Conservation (phyloP, 2,329 filamentous ascomycete species). For the Xylariaceae sp. region DNA sequence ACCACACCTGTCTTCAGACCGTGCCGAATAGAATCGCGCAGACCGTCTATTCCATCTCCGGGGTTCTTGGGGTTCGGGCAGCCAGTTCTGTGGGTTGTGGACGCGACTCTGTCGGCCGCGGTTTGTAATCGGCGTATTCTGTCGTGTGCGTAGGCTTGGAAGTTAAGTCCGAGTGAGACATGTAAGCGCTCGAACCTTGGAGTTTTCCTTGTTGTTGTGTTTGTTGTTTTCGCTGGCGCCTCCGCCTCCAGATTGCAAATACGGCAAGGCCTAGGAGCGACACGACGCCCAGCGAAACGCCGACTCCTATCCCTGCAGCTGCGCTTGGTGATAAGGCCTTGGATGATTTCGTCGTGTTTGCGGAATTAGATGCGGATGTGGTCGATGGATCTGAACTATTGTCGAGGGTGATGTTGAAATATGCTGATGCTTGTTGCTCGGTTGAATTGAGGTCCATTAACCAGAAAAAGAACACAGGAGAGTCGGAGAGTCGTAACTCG, state of each 20-base stretch:
- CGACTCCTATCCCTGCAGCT: neutral
- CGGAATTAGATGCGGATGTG: neutral
- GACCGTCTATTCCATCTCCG: too few species aligned
- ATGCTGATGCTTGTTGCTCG: neutral
- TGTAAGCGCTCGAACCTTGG: neutral
- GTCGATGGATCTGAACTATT: neutral
- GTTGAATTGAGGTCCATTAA: neutral
- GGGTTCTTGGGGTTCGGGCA: too few species aligned
- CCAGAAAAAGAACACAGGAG: constrained; percentile 12
- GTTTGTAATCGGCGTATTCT: too few species aligned
- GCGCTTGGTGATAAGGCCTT: neutral
- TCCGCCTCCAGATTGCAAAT: neutral
- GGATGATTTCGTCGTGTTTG: neutral
- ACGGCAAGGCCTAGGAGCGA: neutral
- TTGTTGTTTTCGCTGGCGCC: neutral
- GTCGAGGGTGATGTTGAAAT: neutral
- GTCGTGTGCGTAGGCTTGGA: too few species aligned
- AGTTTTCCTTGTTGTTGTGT: neutral
- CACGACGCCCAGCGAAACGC: neutral
- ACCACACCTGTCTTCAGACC: too few species aligned
- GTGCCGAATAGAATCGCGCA: too few species aligned
- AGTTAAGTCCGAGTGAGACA: too few species aligned
- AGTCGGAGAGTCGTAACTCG: constrained; percentile 5
- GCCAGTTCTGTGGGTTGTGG: too few species aligned
- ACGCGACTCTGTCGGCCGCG: too few species aligned